Evolutionary conservation across 73 alveolate species (phyloP), one percentile per base, ranked within the genome.

Genomic region (Stentor roeselii): DNA sequence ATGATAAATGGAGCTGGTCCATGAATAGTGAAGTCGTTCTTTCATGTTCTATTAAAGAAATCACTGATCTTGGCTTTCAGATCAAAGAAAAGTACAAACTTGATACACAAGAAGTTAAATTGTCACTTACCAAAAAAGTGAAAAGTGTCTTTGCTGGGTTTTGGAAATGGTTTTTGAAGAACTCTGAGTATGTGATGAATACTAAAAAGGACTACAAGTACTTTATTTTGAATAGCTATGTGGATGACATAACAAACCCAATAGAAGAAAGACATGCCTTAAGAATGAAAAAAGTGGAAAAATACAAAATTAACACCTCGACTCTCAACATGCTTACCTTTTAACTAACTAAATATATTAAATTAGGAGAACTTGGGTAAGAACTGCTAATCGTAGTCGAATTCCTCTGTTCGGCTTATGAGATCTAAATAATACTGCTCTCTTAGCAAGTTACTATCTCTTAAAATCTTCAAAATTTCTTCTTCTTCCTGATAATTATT

Each of bases 1-100:
- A 88, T 88, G 94, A 88, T 77, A 75, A 85, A 78, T 88, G 91
- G 92, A 88, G 93, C 86, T 88, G 93, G 91, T 75, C 78, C 32
- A 11, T 88, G n/a, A 88, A 88, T 60, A 87, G 84, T 80, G 94
- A 86, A 36, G 60, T 86, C 60, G 78, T 67, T 30, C 41, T 88
- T 1, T 77, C 21, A 50, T 50, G 67, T 50, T 11, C 67, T 50
- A 21, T 11, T 50, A 50, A 50, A 50, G 21, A 50, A 50, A 11
- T 50, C 21, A 50, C 67, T 11, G 30, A 50, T 50, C 21, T 50
- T 6, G 67, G 30, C 6, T 11, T 50, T 6, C 30, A 50, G 6
- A 50, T 50, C 21, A 50, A 11, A 11, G 67, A 50, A 11, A 21
- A 50, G 6, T 11, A 11, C 6, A 50, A 50, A 50, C 67, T 11